A percentile compares a stretch with the other conserved stretches of the same genome.
Conservation (phyloP, 169 alveolate genomes). For the Toxoplasma gondii region DNA sequence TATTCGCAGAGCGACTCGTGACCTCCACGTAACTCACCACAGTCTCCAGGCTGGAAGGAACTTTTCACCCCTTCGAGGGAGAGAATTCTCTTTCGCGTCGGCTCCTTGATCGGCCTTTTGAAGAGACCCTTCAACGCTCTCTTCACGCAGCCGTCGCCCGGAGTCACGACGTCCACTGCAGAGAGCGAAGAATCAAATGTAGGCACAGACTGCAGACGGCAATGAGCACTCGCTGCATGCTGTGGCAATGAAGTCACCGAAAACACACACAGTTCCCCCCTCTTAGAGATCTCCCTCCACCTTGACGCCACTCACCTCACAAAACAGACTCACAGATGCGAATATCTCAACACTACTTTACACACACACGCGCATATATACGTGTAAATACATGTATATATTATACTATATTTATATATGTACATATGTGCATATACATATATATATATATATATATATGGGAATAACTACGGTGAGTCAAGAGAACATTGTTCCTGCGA, state of each 20-base stretch:
- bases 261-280: no score
- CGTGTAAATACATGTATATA: not conserved
- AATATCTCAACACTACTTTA: no score
- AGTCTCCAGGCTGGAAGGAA: constrained; percentile 58
- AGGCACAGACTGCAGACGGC: no score
- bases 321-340: no score
- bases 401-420: not conserved
- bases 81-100: constrained; percentile 5
- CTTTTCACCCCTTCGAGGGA: constrained; percentile 55
- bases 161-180: constrained; percentile 23
- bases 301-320: no score
- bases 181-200: not conserved
- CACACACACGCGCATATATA: no score
- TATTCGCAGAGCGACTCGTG: no score
- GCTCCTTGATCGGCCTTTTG: not conserved
- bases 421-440: not conserved
- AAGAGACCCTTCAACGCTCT: not conserved
- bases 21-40: constrained; percentile 33
- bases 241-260: no score
- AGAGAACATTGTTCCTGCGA: not conserved
- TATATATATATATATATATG: not conserved
- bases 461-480: not conserved
- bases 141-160: constrained; percentile 22
- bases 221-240: no score
- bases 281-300: no score